A percentile compares a stretch with the other conserved stretches of the same genome.
Conservation (phyloP, 768 basidiomycete genomes). For the Lactarius akahatsu region DNA sequence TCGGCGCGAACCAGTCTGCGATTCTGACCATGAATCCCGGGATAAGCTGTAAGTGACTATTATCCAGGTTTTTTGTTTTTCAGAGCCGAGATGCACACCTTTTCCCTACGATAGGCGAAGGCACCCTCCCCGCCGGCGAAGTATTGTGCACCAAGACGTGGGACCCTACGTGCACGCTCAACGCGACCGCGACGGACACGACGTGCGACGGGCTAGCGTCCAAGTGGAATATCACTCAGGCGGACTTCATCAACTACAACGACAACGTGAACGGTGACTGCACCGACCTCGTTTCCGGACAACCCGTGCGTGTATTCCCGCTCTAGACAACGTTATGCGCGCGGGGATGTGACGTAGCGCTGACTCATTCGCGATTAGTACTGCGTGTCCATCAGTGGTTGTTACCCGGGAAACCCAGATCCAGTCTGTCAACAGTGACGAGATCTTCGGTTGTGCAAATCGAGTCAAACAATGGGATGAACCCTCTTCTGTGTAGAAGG, state of each 20-base stretch:
- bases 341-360: background rate
- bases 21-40: slow-evolving; percentile 17
- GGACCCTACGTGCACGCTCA: slow-evolving; percentile 18
- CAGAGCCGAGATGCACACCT: background rate
- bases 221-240: background rate
- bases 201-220: slow-evolving; percentile 7
- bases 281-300: slow-evolving; percentile 10
- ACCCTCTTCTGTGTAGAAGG: background rate
- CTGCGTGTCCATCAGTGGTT: slow-evolving; percentile 11
- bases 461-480: background rate
- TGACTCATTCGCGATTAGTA: slow-evolving; percentile 12
- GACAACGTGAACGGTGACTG: slow-evolving; percentile 15
- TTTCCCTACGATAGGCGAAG: background rate
- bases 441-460: background rate
- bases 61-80: background rate
- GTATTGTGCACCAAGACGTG: background rate
- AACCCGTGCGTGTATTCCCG: slow-evolving; percentile 8
- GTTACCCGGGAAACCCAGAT: background rate
- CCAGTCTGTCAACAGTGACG: slow-evolving; percentile 1
- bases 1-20: background rate
- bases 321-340: background rate
- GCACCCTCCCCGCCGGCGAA: background rate
- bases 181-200: slow-evolving; percentile 11
- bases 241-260: slow-evolving; percentile 12
- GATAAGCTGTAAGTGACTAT: background rate